Conservation (phyloP, 805 yeast species). For the Saccharomyces kudriavzevii region DNA sequence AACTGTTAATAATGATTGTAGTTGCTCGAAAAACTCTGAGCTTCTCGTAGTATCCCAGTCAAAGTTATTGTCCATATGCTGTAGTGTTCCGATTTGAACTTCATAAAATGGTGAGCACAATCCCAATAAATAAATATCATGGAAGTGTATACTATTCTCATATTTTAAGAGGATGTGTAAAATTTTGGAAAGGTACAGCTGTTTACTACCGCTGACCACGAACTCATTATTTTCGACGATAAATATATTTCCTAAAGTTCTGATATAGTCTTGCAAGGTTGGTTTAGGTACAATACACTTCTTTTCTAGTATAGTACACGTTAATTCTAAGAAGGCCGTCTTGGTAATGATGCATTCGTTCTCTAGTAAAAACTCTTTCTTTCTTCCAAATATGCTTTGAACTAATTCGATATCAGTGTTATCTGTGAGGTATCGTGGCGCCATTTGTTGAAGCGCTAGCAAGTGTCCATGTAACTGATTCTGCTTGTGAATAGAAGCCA, state of each 20-base stretch:
- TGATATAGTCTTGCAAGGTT: neutral
- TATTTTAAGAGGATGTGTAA: conserved; percentile 26
- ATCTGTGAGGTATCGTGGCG: conserved; percentile 1
- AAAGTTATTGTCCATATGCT: conserved; percentile 19
- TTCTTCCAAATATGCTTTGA: conserved; percentile 5
- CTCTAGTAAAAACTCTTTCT: conserved; percentile 8
- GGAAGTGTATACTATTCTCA: conserved; percentile 15
- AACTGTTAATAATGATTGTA: conserved; percentile 23
- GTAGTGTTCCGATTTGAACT: conserved; percentile 38
- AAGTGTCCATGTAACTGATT: conserved; percentile 55
- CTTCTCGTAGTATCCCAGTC: conserved; percentile 1
- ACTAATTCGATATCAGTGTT: neutral
- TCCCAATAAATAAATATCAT: conserved; percentile 29
- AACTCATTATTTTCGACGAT: conserved; percentile 21
- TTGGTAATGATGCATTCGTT: conserved; percentile 30
- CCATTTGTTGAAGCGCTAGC: conserved; percentile 39
- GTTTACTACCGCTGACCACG: conserved; percentile 42
- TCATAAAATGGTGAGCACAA: conserved; percentile 37
- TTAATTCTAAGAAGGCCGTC: conserved; percentile 29
- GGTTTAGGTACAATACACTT: neutral
- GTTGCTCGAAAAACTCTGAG: conserved; percentile 4
- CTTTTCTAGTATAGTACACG: conserved; percentile 11
- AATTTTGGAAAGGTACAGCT: conserved; percentile 36
- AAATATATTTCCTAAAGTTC: conserved; percentile 32
- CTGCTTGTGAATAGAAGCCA: conserved; percentile 24